phyloP scores from a whole-genome alignment of 306 rosid genomes.

The Biancaea sappan region DNA sequence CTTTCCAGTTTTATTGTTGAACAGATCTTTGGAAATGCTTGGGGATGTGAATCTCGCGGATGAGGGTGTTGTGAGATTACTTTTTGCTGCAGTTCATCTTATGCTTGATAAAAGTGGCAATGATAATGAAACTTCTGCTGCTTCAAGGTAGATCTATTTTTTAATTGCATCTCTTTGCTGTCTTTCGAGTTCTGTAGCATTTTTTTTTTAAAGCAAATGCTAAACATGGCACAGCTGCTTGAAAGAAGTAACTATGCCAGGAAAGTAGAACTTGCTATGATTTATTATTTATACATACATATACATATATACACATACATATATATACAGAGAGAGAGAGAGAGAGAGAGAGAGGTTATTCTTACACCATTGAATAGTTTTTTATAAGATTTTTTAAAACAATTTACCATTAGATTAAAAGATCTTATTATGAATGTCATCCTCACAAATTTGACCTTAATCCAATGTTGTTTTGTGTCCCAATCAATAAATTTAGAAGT shows the following conservation, averaged over 20 bases:
- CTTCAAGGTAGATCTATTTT: constrained; percentile 72
- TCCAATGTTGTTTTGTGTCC: too few relatives aligned
- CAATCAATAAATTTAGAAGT: too few relatives aligned
- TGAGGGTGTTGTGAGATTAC: constrained; percentile 85
- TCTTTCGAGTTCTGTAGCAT: constrained; percentile 30
- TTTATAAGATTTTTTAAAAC: too few relatives aligned
- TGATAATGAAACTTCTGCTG: constrained; percentile 85
- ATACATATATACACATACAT: too few relatives aligned
- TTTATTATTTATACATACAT: background rate
- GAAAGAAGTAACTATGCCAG: background rate
- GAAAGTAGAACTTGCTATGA: background rate
- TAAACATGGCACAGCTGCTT: constrained; percentile 12
- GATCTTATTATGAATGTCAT: too few relatives aligned
- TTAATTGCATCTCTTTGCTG: constrained; percentile 19
- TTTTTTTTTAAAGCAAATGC: constrained; percentile 24
- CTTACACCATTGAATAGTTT: too few relatives aligned
- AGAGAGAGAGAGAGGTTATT: too few relatives aligned
- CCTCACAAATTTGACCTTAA: too few relatives aligned
- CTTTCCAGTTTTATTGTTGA: constrained; percentile 56
- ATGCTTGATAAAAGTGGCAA: constrained; percentile 72
- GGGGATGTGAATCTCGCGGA: constrained; percentile 82
- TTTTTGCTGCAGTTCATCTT: constrained; percentile 84
- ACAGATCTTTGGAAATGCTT: constrained; percentile 97
- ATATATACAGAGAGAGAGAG: background rate
- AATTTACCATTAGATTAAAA: too few relatives aligned